These are phyloP conservation scores for Immersiella caudata DNA, from an alignment of 495 filamentous ascomycete genomes.

Conservation along the genomic window DNA sequence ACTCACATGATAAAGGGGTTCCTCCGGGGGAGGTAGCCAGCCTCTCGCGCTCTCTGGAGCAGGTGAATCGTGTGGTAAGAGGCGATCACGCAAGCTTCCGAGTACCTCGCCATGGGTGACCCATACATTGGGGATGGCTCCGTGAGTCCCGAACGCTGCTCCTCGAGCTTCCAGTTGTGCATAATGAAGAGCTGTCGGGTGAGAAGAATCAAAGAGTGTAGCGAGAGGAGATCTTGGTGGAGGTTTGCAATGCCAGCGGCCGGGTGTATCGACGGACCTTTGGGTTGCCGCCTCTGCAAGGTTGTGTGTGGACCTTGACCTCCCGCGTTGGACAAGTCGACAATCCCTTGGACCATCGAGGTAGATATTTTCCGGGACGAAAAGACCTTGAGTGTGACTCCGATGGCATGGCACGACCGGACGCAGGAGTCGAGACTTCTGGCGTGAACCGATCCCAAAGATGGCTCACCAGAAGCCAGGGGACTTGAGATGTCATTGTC, in stretches of 20 bases:
- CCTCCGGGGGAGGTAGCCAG: constrained; percentile 63
- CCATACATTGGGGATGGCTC: constrained; percentile 34
- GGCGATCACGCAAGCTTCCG: constrained; percentile 70
- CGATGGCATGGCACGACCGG: constrained; percentile 64
- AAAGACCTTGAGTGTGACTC: constrained; percentile 69
- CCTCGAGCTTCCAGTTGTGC: constrained; percentile 41
- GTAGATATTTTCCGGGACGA: constrained; percentile 71
- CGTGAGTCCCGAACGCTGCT: constrained; percentile 37
- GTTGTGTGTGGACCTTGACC: constrained; percentile 46
- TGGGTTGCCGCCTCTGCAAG: constrained; percentile 55
- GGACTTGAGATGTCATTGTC: constrained; percentile 49
- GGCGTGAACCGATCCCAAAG: constrained; percentile 31
- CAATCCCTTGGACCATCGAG: constrained; percentile 65
- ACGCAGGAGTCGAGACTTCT: constrained; percentile 56
- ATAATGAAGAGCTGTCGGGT: constrained; percentile 70
- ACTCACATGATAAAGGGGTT: constrained; percentile 69
- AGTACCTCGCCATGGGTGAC: constrained; percentile 62
- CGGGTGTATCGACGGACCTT: constrained; percentile 46
- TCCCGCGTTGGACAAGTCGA: constrained; percentile 58
- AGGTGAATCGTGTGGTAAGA: constrained; percentile 68
- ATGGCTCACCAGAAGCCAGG: constrained; percentile 35
- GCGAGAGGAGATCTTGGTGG: constrained; percentile 70
- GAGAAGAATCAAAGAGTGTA: constrained; percentile 75
- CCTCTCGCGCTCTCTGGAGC: constrained; percentile 60
- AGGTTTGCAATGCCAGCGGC: constrained; percentile 65